Percentiles rank a stretch among this genome's conserved stretches.
Conservation (phyloP, 352 stramenopile genomes). For the Globisporangium parvum region DNA sequence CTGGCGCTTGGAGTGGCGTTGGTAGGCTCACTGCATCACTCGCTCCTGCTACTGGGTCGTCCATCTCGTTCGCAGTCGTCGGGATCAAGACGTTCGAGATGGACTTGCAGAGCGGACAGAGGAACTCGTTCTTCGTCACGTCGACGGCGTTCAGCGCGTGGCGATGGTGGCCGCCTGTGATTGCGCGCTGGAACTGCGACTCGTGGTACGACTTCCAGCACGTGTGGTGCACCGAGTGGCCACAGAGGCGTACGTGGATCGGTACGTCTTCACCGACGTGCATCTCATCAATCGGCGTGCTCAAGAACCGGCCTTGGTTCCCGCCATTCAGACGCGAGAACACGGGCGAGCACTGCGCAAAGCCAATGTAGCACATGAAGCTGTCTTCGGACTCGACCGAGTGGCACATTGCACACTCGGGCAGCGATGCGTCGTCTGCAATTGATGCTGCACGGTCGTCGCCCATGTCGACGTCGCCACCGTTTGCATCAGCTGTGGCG, state of each 20-base stretch:
- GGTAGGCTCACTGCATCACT: not conserved
- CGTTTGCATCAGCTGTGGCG: slow-evolving; percentile 19
- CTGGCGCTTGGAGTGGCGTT: slow-evolving; percentile 4
- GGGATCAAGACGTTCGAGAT: slow-evolving; percentile 97
- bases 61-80: slow-evolving; percentile 49
- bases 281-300: slow-evolving; percentile 85
- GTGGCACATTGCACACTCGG: slow-evolving; percentile 85
- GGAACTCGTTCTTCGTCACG: slow-evolving; percentile 95
- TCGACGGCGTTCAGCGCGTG: slow-evolving; percentile 91
- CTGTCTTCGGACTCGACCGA: slow-evolving; percentile 68
- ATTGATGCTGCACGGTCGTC: slow-evolving; percentile 13
- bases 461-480: slow-evolving; percentile 42
- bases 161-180: slow-evolving; percentile 91
- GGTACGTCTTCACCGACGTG: slow-evolving; percentile 76
- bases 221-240: slow-evolving; percentile 92
- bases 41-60: slow-evolving; percentile 2
- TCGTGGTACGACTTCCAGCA: slow-evolving; percentile 95
- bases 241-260: slow-evolving; percentile 84
- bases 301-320: slow-evolving; percentile 39
- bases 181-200: slow-evolving; percentile 91
- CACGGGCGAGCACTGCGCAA: slow-evolving; percentile 74
- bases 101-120: slow-evolving; percentile 96
- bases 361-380: slow-evolving; percentile 86
- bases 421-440: slow-evolving; percentile 16
- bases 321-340: slow-evolving; percentile 66